Evolutionary conservation across 805 yeast genomes (phyloP).

Genomic region (Saturnispora galanensis): DNA sequence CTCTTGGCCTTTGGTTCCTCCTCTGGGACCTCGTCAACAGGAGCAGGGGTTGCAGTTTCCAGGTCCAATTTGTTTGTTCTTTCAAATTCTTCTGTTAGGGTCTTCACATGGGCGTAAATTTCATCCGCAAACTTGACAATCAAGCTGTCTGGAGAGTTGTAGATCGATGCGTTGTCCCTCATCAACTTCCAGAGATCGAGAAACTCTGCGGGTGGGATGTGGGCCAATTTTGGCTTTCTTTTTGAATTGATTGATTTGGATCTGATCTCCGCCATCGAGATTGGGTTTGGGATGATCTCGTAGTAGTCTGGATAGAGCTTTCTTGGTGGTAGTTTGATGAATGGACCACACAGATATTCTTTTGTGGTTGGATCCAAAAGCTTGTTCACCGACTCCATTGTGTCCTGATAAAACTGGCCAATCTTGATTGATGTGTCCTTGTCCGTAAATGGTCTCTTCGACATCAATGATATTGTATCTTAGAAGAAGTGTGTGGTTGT

Average conservation of each 20-base stretch:
- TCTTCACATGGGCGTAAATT: background rate
- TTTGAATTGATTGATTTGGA: slow-evolving; percentile 31
- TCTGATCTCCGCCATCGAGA: slow-evolving; percentile 44
- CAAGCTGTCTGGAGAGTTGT: slow-evolving; percentile 60
- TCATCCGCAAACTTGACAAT: slow-evolving; percentile 48
- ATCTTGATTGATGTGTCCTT: background rate
- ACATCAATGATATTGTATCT: too few species aligned
- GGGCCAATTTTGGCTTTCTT: slow-evolving; percentile 31
- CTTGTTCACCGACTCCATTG: slow-evolving; percentile 6
- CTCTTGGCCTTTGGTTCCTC: too few species aligned
- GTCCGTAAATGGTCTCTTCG: too few species aligned
- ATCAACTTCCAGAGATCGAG: slow-evolving; percentile 40
- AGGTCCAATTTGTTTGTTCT: background rate
- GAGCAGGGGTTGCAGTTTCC: background rate
- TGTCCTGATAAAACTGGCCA: slow-evolving; percentile 8
- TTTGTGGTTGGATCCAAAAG: slow-evolving; percentile 12
- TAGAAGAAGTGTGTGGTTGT: too few species aligned
- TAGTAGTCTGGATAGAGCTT: slow-evolving; percentile 71
- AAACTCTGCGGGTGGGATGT: slow-evolving; percentile 23
- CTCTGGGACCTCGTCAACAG: too few species aligned
- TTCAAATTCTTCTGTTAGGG: background rate
- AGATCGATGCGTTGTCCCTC: slow-evolving; percentile 49
- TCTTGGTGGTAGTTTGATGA: slow-evolving; percentile 53
- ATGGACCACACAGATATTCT: slow-evolving; percentile 38
- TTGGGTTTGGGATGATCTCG: slow-evolving; percentile 55